Conservation (phyloP, 805 yeast species). For the Wickerhamomyces kurtzmanii region DNA sequence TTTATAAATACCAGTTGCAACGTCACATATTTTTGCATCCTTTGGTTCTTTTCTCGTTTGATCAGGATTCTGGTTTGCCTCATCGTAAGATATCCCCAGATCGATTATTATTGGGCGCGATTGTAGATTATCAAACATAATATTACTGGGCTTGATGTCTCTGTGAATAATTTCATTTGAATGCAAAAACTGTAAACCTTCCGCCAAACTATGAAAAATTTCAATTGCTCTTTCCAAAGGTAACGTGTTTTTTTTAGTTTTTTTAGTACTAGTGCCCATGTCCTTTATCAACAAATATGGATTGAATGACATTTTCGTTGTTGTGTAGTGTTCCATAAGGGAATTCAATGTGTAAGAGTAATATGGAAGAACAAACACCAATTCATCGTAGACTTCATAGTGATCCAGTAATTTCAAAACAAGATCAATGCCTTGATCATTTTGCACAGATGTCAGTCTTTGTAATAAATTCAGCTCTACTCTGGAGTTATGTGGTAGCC, state of each 20-base stretch:
- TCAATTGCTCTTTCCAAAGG: conserved; percentile 8
- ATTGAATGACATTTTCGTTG: conserved; percentile 25
- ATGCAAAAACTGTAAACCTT: conserved; percentile 58
- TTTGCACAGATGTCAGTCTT: conserved; percentile 7
- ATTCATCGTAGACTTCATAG: conserved; percentile 19
- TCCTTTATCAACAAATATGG: conserved; percentile 21
- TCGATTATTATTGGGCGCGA: conserved; percentile 26
- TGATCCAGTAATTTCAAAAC: conserved; percentile 15
- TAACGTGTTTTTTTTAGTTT: conserved; percentile 7
- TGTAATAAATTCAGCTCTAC: conserved; percentile 32
- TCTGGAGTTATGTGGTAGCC: conserved; percentile 42
- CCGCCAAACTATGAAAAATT: conserved; percentile 26
- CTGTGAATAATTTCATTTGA: conserved; percentile 75
- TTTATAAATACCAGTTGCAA: conserved; percentile 58
- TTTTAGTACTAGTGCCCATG: conserved; percentile 7
- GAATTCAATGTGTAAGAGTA: conserved; percentile 24
- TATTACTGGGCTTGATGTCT: conserved; percentile 82
- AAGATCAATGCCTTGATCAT: conserved; percentile 4
- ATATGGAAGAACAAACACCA: conserved; percentile 32
- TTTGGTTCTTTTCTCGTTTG: conserved; percentile 53
- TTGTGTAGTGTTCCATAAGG: conserved; percentile 22
- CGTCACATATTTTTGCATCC: conserved; percentile 33
- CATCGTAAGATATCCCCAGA: conserved; percentile 27
- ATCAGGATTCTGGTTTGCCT: conserved; percentile 24
- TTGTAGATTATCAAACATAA: conserved; percentile 35